A percentile compares a stretch with the other conserved stretches of the same genome.
phyloP scores from a whole-genome alignment of 1,284 basidiomycete genomes.

The Cystobasidium pallidum region DNA sequence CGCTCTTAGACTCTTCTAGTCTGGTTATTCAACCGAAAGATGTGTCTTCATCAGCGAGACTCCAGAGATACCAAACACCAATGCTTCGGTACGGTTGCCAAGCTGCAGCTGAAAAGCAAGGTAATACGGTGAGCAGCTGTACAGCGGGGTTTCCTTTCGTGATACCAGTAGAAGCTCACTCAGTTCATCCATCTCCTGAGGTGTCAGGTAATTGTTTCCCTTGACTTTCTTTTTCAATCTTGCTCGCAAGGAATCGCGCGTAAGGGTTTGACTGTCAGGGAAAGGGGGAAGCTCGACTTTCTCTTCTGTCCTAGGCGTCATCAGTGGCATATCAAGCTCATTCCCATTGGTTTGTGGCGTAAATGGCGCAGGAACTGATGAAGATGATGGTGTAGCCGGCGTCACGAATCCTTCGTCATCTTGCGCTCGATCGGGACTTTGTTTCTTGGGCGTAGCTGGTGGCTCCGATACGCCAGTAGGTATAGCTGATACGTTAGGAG shows the following conservation, averaged over 20 bases:
- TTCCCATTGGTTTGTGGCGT: background rate
- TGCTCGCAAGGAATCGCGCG: slow-evolving; percentile 58
- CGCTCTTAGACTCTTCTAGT: background rate
- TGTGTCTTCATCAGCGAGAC: slow-evolving; percentile 35
- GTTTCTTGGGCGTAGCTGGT: background rate
- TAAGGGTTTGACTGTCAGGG: slow-evolving; percentile 42
- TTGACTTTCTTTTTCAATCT: slow-evolving; percentile 78
- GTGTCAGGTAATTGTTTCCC: slow-evolving; percentile 76
- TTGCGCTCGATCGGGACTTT: background rate
- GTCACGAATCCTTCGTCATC: slow-evolving; percentile 4
- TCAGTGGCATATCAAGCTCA: slow-evolving; percentile 14
- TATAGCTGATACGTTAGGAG: background rate
- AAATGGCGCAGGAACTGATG: slow-evolving; percentile 8
- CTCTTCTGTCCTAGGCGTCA: slow-evolving; percentile 35
- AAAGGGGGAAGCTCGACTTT: slow-evolving; percentile 39
- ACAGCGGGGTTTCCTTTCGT: background rate
- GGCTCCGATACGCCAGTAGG: background rate
- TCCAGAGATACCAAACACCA: slow-evolving; percentile 50
- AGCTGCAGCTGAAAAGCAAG: slow-evolving; percentile 57
- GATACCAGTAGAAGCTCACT: slow-evolving; percentile 53
- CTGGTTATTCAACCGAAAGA: slow-evolving; percentile 13
- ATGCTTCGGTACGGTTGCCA: slow-evolving; percentile 71
- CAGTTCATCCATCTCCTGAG: slow-evolving; percentile 77
- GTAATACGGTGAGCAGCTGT: background rate
- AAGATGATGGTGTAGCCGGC: slow-evolving; percentile 17